Conservation (phyloP, 2,329 filamentous ascomycete species). For the Penicillium concentricum region DNA sequence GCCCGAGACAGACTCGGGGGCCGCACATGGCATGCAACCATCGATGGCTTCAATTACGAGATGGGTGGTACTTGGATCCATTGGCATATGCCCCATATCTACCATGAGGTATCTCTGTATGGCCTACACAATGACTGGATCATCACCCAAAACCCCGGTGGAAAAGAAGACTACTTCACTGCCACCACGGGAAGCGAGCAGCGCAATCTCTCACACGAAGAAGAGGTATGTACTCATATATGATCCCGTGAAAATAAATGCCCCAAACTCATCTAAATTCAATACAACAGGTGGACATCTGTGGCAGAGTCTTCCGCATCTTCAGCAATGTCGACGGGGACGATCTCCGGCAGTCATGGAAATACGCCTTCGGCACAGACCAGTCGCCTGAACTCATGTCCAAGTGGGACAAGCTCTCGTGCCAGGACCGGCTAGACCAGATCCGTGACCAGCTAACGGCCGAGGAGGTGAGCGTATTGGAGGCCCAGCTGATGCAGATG, state of each 20-base stretch:
- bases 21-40: constrained; percentile 41
- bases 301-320: neutral
- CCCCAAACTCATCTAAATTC: neutral
- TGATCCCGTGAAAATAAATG: too few species aligned
- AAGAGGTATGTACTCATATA: neutral
- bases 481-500: constrained; percentile 10
- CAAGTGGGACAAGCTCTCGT: constrained; percentile 15
- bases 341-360: neutral
- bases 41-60: constrained; percentile 37
- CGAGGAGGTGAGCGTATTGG: neutral
- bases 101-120: constrained; percentile 30
- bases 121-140: neutral
- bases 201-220: neutral
- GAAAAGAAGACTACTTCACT: neutral
- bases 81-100: constrained; percentile 34
- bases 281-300: neutral
- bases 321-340: neutral
- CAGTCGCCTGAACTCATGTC: neutral
- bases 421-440: constrained; percentile 30
- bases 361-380: neutral
- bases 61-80: constrained; percentile 48
- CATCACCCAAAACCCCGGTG: neutral
- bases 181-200: neutral
- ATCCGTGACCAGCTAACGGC: neutral
- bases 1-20: constrained; percentile 46